Evolutionary conservation across 495 filamentous ascomycete genomes (phyloP), one percentile per base, ranked within the genome.

Genomic region (Tuber indicum): DNA sequence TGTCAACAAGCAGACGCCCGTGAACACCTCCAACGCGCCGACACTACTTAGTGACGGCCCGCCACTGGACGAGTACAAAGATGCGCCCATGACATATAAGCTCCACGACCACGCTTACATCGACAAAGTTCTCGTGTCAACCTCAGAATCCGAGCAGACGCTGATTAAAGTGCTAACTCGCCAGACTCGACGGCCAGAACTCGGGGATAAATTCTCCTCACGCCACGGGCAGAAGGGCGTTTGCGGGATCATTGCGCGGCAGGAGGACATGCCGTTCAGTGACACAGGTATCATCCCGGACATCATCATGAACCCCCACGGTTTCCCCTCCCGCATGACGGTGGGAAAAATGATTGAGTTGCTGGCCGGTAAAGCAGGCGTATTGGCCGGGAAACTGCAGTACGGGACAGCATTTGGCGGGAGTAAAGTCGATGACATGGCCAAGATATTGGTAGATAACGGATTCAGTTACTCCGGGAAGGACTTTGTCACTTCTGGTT

Each of bases 251-350:
- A 97, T 98, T 75, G 93, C 93, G 47, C 91, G 96, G 70, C 94
- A 98, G 85, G 93, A 94, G 78, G 96, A 99, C 84, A 92, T 99
- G 92, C 96, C 96, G 1, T 99, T 99, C 86, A 91, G 92, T 14
- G 95, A 98, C 85, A 86, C 89, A 52, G 96, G 96, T 6, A 91
- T 99, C 78, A 89, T 89, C 58, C 96, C 96, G 0, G 96, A 99
- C 84, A 96, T 99, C 82, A 99, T 99, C 90, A 99, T 99, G 96
- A 99, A 99, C 86, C 96, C 96, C 1, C 96, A 99, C 85, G 96
- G 96, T 89, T 98, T 99, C 88, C 96, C 96, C 12, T 98, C 94
- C 17, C 96, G 96, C 84, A 99, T 99, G 96, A 99, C 96, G 71
- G 96, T 99, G 79, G 96, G 96, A 16, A 98, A 99, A 84, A 93